Conservation (phyloP, 139 green algal species). For the Asterochloris sp. region DNA sequence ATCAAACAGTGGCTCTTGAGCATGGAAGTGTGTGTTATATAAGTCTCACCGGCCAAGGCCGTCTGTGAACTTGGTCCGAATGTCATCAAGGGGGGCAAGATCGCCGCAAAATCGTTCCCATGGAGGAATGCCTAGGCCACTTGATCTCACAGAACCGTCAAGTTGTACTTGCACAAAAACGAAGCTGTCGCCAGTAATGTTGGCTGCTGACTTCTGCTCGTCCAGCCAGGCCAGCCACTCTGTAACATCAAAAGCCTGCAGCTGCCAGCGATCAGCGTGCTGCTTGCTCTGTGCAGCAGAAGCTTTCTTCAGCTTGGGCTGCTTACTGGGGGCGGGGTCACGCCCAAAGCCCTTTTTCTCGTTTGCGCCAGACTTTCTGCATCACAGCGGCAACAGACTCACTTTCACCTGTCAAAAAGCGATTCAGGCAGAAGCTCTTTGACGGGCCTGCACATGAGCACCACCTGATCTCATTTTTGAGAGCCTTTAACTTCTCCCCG, state of each 20-base stretch:
- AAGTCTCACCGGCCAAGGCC: conserved; percentile 10
- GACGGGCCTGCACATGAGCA: background rate
- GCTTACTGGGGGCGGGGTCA: background rate
- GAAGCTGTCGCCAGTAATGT: conserved; percentile 15
- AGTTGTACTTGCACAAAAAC: conserved; percentile 80
- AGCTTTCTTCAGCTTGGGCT: background rate
- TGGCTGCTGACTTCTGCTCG: conserved; percentile 53
- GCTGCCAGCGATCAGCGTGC: conserved; percentile 53
- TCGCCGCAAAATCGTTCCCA: conserved; percentile 80
- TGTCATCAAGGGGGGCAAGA: conserved; percentile 61
- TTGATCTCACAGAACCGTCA: conserved; percentile 81
- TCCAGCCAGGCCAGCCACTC: conserved; percentile 81
- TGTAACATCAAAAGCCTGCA: conserved; percentile 40
- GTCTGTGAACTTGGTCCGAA: conserved; percentile 69
- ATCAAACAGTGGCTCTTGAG: too few relatives aligned
- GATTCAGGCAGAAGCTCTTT: background rate
- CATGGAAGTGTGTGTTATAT: too few relatives aligned
- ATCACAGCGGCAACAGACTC: background rate
- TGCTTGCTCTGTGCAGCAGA: conserved; percentile 31
- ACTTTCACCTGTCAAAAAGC: background rate
- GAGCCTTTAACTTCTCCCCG: conserved; percentile 47
- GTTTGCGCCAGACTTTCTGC: background rate
- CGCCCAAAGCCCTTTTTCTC: conserved; percentile 57
- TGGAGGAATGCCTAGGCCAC: conserved; percentile 65
- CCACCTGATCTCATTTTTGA: conserved; percentile 60